Evolutionary conservation across 2,329 filamentous ascomycete genomes (phyloP).

Genomic region (Boeremia exigua): DNA sequence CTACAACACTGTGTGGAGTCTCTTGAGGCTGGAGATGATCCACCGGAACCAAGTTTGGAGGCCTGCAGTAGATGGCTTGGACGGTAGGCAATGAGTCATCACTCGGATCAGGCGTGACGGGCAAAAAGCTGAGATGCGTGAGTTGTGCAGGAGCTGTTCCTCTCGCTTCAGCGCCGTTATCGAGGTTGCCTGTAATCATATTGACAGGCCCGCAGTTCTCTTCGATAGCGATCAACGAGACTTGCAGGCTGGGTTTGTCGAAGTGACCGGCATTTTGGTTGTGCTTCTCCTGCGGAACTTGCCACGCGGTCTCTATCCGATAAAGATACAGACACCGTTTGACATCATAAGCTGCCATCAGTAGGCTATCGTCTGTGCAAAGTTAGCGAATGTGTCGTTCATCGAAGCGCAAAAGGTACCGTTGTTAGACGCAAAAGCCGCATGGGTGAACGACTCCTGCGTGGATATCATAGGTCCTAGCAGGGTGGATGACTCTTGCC

Average conservation of each 20-base stretch:
- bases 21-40: slow-evolving; percentile 64
- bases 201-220: slow-evolving; percentile 41
- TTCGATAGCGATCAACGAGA: slow-evolving; percentile 37
- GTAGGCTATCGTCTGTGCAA: slow-evolving; percentile 55
- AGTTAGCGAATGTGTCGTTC: not conserved
- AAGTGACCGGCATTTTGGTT: slow-evolving; percentile 54
- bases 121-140: slow-evolving; percentile 77
- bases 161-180: slow-evolving; percentile 30
- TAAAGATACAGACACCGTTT: slow-evolving; percentile 77
- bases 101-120: slow-evolving; percentile 67
- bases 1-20: slow-evolving; percentile 74
- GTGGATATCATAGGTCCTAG: slow-evolving; percentile 75
- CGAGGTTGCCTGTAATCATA: slow-evolving; percentile 32
- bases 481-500: slow-evolving; percentile 75
- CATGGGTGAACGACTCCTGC: slow-evolving; percentile 52
- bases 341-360: slow-evolving; percentile 71
- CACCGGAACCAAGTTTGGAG: slow-evolving; percentile 46
- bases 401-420: slow-evolving; percentile 57
- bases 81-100: slow-evolving; percentile 68
- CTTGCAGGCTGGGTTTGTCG: slow-evolving; percentile 42
- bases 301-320: slow-evolving; percentile 78
- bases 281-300: slow-evolving; percentile 62
- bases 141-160: slow-evolving; percentile 52
- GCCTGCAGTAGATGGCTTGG: slow-evolving; percentile 73
- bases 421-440: slow-evolving; percentile 66